phyloP scores from a whole-genome alignment of 2,329 filamentous ascomycete species.

The Beauveria brongniartii region DNA sequence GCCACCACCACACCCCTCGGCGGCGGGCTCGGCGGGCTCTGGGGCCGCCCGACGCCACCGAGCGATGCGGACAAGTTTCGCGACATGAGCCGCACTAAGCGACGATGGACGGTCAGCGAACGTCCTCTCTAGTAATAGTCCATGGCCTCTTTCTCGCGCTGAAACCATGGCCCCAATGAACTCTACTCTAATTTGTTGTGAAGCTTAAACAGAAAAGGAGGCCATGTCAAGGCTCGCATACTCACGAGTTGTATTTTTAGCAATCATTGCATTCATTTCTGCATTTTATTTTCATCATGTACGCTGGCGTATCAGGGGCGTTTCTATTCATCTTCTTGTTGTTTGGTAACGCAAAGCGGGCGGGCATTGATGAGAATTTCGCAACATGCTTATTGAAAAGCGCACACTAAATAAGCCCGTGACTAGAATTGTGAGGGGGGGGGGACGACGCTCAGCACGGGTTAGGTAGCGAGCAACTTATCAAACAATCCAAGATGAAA shows the following conservation, averaged over 20 bases:
- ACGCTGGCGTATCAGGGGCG: neutral
- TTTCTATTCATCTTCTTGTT: neutral
- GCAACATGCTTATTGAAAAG: neutral
- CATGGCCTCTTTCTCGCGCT: neutral
- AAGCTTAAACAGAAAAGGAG: neutral
- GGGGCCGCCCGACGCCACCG: slow-evolving; percentile 35
- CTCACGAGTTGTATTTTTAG: neutral
- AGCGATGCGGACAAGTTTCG: slow-evolving; percentile 37
- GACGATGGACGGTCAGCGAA: slow-evolving; percentile 50
- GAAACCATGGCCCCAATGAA: too few species aligned
- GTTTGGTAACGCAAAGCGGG: neutral
- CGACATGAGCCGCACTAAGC: slow-evolving; percentile 39
- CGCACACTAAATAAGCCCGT: neutral
- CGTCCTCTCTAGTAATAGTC: slow-evolving; percentile 14
- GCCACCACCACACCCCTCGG: slow-evolving; percentile 28
- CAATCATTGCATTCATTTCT: neutral
- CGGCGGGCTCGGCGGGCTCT: slow-evolving; percentile 33
- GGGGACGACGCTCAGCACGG: neutral
- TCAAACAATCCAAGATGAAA: neutral
- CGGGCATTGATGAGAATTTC: neutral
- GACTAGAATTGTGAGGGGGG: neutral
- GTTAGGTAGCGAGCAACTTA: neutral
- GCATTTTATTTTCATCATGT: neutral
- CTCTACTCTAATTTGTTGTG: neutral
- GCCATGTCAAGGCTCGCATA: neutral